Evolutionary conservation across 352 stramenopile genomes (phyloP).

Genomic region (Phytophthora cryptogea): DNA sequence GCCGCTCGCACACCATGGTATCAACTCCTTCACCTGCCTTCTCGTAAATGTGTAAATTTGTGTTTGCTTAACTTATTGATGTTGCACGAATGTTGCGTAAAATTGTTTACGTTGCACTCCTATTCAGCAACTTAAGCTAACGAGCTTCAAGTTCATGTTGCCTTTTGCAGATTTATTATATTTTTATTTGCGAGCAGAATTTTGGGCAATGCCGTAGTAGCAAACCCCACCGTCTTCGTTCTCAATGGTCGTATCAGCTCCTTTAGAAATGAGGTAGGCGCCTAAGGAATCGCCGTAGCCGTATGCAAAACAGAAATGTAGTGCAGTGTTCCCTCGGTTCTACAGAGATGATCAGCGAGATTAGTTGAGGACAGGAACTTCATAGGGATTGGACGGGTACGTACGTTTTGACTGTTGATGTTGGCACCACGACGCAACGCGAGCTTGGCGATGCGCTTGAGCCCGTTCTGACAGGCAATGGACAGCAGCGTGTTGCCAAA

Average conservation of each 20-base stretch:
- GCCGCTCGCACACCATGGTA: constrained; percentile 65
- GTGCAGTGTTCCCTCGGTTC: constrained; percentile 84
- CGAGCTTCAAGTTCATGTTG: constrained; percentile 8
- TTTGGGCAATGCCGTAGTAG: constrained; percentile 63
- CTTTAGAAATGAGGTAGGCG: constrained; percentile 90
- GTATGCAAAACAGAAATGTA: constrained; percentile 92
- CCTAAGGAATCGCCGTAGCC: constrained; percentile 88
- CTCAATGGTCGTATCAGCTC: constrained; percentile 66
- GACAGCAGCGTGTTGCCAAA: constrained; percentile 88
- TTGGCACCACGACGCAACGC: constrained; percentile 82
- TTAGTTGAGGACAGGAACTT: not conserved
- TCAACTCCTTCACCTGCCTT: constrained; percentile 6
- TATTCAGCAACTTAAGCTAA: not conserved
- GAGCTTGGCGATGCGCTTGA: constrained; percentile 90
- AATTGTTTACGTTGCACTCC: not conserved
- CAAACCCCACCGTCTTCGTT: constrained; percentile 73
- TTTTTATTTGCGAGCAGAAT: constrained; percentile 39
- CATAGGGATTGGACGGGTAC: constrained; percentile 7
- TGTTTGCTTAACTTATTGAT: not conserved
- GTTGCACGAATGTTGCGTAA: not conserved
- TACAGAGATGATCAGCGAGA: constrained; percentile 18
- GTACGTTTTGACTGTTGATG: constrained; percentile 87
- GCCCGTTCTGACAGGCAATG: constrained; percentile 91
- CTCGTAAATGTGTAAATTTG: constrained; percentile 1
- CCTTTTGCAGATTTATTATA: constrained; percentile 3